Base-by-base conservation (phyloP, 805 yeast species). In the Wickerhamomyces silvicola region DNA sequence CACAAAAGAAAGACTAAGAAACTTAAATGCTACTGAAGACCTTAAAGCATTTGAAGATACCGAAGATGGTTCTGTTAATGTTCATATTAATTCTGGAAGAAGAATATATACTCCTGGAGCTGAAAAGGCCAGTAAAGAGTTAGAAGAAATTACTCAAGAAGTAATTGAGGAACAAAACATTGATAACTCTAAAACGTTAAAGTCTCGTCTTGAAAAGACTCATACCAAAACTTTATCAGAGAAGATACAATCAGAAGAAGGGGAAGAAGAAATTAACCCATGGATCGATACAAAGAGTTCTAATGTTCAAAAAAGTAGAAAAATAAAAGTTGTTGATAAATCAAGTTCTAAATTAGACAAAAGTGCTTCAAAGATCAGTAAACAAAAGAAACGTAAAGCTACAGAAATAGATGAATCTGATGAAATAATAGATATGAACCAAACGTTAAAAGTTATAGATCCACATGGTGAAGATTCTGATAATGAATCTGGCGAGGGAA, bases 21-120 rank as follows among this genome's bases (percentile, higher is more conserved):
- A 70, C 35, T 59, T 73, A 32, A 67, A 70, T 26, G 56, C 57
- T 24, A 75, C 70, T 17, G 66, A 59, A 12, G 79, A 70, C 22
- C 48, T 60, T 21, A 59, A 53, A 9, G 60, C 54, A 5, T 56
- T 62, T 18, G 63, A 52, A 15, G 61, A 51, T 10, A 58, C 54
- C 10, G 62, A 57, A 9, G 60, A 52, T 21, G 54, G 54, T 30
- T 61, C 70, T 13, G 73, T 76, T 14, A 75, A 74, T 43, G 58
- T 67, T 11, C 47, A 54, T 12, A 54, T 75, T 28, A 86, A 85
- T 52, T 68, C 70, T 39, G 97, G 97, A 24, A 76, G 95, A 62
- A 69, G 95, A 56, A 64, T 75, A 10, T 87, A 84, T 50, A 74
- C 88, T 4, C 92, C 95, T 5, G 61, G 59, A 24, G 54, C 58